A percentile compares a stretch with the other conserved stretches of the same genome.
Evolutionary conservation across 2,329 filamentous ascomycete genomes (phyloP).

Genomic region (Fusarium cyanostomum): DNA sequence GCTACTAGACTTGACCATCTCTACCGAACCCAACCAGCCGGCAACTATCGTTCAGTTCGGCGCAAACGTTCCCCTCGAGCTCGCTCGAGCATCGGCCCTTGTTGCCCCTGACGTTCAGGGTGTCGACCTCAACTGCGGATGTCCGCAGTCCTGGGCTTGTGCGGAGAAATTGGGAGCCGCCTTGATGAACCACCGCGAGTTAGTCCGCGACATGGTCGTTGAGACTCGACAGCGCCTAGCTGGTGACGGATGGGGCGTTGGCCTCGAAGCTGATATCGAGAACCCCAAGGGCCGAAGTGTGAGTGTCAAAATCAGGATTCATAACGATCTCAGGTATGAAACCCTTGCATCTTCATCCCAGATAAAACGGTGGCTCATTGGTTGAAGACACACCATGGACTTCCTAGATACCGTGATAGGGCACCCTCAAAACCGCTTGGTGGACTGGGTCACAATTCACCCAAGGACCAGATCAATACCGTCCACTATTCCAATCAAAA

Average conservation of each 20-base stretch:
- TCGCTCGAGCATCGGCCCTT: slow-evolving; percentile 69
- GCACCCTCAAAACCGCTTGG: slow-evolving; percentile 59
- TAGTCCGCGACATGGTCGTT: slow-evolving; percentile 72
- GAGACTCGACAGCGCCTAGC: slow-evolving; percentile 63
- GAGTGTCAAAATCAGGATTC: slow-evolving; percentile 76
- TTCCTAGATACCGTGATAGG: slow-evolving; percentile 71
- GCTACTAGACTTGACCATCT: slow-evolving; percentile 66
- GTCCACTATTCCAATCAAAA: slow-evolving; percentile 68
- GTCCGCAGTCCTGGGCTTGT: slow-evolving; percentile 77
- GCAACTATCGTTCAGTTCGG: slow-evolving; percentile 76
- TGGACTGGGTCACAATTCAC: slow-evolving; percentile 77
- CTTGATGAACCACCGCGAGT: slow-evolving; percentile 71
- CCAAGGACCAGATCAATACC: slow-evolving; percentile 70
- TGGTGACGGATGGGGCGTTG: slow-evolving; percentile 63
- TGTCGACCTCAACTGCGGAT: slow-evolving; percentile 77
- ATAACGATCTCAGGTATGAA: slow-evolving; percentile 66
- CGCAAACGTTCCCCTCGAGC: slow-evolving; percentile 67
- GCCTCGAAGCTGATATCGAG: slow-evolving; percentile 53
- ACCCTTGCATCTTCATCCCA: not conserved
- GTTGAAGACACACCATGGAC: slow-evolving; percentile 61
- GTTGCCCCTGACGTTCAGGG: slow-evolving; percentile 70
- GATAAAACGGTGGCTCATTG: not conserved
- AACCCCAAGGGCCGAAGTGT: slow-evolving; percentile 63
- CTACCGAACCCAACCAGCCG: slow-evolving; percentile 60
- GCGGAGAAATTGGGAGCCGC: slow-evolving; percentile 73